Conservation (phyloP, 1,284 basidiomycete genomes). For the Sporisorium exsertum region DNA sequence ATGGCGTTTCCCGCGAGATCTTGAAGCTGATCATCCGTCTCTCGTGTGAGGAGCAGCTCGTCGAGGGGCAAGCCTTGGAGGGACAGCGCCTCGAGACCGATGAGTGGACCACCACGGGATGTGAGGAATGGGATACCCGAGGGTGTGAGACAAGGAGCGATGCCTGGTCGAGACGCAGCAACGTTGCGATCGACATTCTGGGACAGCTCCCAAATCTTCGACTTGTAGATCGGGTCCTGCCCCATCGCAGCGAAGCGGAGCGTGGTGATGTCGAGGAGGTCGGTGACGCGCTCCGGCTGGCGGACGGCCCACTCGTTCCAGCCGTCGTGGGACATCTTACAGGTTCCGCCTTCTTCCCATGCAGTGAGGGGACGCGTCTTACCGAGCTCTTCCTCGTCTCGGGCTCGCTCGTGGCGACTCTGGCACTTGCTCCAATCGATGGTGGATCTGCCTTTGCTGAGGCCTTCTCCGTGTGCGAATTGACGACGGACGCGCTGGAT, state of each 20-base stretch:
- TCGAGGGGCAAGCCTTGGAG: conserved; percentile 93
- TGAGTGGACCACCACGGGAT: conserved; percentile 94
- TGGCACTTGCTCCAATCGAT: conserved; percentile 91
- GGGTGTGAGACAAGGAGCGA: conserved; percentile 91
- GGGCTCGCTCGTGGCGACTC: conserved; percentile 86
- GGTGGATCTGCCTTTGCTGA: conserved; percentile 67
- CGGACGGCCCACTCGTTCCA: conserved; percentile 93
- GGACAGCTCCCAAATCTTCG: conserved; percentile 84
- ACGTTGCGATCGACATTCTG: conserved; percentile 89
- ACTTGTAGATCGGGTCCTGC: conserved; percentile 60
- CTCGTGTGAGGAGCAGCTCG: conserved; percentile 88
- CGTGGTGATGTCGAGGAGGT: conserved; percentile 89
- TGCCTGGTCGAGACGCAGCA: conserved; percentile 82
- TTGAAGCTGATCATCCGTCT: conserved; percentile 91
- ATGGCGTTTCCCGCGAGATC: conserved; percentile 96
- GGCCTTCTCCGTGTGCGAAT: conserved; percentile 70
- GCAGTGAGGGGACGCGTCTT: conserved; percentile 86
- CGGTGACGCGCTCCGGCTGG: conserved; percentile 93
- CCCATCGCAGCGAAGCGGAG: conserved; percentile 84
- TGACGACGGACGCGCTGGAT: conserved; percentile 83
- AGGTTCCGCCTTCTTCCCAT: conserved; percentile 93
- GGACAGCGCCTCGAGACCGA: conserved; percentile 89
- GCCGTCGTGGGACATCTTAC: conserved; percentile 87
- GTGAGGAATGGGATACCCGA: conserved; percentile 97
- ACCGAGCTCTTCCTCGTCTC: conserved; percentile 85